These are phyloP conservation scores for Solanum chacoense DNA, from an alignment of 305 asterid genomes.

Conservation along the genomic window DNA sequence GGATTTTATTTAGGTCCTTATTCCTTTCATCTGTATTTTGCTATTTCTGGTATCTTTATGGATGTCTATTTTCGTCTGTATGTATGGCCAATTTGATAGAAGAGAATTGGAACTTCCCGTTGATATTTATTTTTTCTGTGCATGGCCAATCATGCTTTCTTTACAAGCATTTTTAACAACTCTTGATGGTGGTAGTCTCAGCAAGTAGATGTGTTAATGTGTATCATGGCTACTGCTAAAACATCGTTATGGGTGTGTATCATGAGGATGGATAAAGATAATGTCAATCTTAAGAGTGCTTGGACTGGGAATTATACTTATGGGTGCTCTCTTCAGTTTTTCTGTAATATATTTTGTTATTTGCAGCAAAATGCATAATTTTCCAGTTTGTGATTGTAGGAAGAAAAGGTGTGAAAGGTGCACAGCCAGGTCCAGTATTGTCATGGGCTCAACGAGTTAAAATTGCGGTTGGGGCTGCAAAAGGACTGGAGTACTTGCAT, in stretches of 20 bases:
- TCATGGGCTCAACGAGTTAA: slow-evolving; percentile 70
- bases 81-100: not conserved
- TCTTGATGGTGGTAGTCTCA: not conserved
- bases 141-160: not conserved
- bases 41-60: not conserved
- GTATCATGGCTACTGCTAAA: not conserved
- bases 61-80: not conserved
- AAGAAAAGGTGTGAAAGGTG: slow-evolving; percentile 80
- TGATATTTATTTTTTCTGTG: not conserved
- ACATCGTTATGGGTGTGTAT: not conserved
- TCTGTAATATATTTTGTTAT: not conserved
- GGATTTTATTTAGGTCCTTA: not conserved
- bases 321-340: not conserved
- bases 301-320: not conserved
- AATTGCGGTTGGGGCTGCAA: slow-evolving; percentile 78
- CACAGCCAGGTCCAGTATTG: slow-evolving; percentile 77
- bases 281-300: not conserved
- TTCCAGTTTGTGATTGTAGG: slow-evolving; percentile 29
- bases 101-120: not conserved
- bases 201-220: not conserved
- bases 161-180: not conserved
- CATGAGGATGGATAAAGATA: not conserved
- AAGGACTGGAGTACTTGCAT: slow-evolving; percentile 73
- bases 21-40: not conserved
- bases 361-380: not conserved